Evolutionary conservation across 495 filamentous ascomycete genomes (phyloP).

Genomic region (Parathielavia appendiculata): DNA sequence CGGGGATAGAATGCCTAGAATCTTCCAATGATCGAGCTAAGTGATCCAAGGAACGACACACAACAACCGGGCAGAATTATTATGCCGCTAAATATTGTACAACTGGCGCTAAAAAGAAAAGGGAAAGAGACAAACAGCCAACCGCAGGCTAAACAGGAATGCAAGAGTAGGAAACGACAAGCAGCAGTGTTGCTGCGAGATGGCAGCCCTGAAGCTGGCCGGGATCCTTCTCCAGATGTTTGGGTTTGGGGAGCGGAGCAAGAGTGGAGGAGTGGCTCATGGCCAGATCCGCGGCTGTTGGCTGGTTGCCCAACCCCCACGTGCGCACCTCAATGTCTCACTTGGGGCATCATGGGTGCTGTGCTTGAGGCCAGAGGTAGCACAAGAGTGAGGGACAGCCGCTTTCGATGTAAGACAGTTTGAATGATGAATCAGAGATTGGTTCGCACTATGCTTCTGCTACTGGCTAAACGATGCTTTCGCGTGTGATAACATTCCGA

Average conservation of each 20-base stretch:
- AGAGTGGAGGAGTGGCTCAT: neutral
- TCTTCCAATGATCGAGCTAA: neutral
- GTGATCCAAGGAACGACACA: neutral
- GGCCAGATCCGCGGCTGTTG: conserved; percentile 1
- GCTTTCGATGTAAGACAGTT: neutral
- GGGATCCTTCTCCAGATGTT: neutral
- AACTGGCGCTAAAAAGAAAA: neutral
- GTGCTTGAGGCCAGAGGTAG: neutral
- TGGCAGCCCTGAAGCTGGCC: neutral
- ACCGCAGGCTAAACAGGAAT: neutral
- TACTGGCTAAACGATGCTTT: neutral
- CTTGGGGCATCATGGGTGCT: conserved; percentile 14
- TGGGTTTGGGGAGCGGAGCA: conserved; percentile 2
- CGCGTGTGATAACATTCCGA: too few species aligned
- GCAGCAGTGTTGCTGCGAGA: neutral
- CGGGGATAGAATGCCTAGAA: neutral
- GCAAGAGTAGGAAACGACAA: neutral
- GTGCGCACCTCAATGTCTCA: conserved; percentile 14
- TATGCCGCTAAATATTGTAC: neutral
- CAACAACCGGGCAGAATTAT: neutral
- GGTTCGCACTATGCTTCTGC: neutral
- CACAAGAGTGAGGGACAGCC: neutral
- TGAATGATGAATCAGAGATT: neutral
- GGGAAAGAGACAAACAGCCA: neutral
- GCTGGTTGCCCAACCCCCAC: conserved; percentile 8